phyloP scores from a whole-genome alignment of 352 stramenopile species.

The Phytophthora sp. region DNA sequence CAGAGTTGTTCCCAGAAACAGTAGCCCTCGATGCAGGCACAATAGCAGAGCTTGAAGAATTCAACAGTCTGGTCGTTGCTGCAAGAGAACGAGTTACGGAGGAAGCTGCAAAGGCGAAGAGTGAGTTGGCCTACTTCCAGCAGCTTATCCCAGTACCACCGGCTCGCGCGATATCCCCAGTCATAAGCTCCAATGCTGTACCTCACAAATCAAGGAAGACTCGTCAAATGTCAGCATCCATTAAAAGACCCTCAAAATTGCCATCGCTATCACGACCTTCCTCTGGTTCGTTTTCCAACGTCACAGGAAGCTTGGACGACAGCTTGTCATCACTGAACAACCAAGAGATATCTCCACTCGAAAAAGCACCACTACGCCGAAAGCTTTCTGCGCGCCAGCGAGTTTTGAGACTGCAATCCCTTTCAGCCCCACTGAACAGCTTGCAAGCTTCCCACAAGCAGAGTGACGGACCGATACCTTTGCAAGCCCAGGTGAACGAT shows the following conservation, averaged over 20 bases:
- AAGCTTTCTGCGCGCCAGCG: conserved; percentile 8
- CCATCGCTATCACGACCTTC: conserved; percentile 18
- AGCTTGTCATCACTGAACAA: conserved; percentile 3
- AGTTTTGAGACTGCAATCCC: conserved; percentile 3
- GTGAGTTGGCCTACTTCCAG: conserved; percentile 63
- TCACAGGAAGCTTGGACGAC: background rate
- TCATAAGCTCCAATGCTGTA: background rate
- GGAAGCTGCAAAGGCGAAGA: conserved; percentile 46
- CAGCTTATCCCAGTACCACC: conserved; percentile 45
- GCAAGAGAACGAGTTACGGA: conserved; percentile 43
- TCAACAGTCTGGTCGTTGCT: conserved; percentile 57
- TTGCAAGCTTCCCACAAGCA: background rate
- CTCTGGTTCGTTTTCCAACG: background rate
- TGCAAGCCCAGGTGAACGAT: background rate
- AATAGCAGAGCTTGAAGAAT: conserved; percentile 58
- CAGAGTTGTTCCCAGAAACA: conserved; percentile 35
- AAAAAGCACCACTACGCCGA: background rate
- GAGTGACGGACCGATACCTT: too few species aligned
- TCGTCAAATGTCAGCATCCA: conserved; percentile 12
- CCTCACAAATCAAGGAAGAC: conserved; percentile 2
- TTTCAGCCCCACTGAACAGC: background rate
- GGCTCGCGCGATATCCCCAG: background rate
- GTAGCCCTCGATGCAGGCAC: conserved; percentile 26
- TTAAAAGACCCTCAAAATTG: conserved; percentile 17
- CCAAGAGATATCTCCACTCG: conserved; percentile 8